These are phyloP conservation scores for Calocybe gambosa DNA, from an alignment of 1,284 basidiomycete genomes.

Conservation along the genomic window DNA sequence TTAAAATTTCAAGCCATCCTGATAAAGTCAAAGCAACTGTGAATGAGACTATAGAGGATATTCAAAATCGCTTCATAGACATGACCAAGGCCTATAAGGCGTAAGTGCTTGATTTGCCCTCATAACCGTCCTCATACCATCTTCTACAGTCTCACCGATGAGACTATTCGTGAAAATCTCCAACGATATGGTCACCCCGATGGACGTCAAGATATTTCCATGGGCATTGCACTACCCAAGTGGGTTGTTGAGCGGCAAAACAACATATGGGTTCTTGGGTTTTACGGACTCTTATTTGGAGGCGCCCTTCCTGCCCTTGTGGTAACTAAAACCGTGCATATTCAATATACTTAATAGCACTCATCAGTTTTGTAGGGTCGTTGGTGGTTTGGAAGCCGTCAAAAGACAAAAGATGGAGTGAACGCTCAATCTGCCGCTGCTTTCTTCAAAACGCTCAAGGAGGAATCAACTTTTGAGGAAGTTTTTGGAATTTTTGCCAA, in stretches of 20 bases:
- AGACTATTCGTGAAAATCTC: conserved; percentile 88
- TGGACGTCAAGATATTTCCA: conserved; percentile 89
- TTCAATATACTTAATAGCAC: background rate
- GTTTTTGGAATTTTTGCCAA: conserved; percentile 73
- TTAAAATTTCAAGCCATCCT: conserved; percentile 67
- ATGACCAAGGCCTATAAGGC: conserved; percentile 99
- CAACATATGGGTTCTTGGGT: conserved; percentile 84
- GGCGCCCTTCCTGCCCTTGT: conserved; percentile 84
- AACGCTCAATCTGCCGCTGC: conserved; percentile 78
- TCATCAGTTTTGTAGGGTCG: conserved; percentile 48
- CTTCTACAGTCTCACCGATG: conserved; percentile 76
- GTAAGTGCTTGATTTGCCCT: conserved; percentile 32
- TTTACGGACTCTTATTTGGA: conserved; percentile 87
- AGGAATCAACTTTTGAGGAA: conserved; percentile 73
- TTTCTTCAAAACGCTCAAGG: conserved; percentile 86
- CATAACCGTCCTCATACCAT: background rate
- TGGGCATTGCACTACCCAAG: conserved; percentile 93
- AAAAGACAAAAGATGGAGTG: conserved; percentile 91
- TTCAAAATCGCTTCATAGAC: conserved; percentile 85
- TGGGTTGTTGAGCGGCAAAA: conserved; percentile 95
- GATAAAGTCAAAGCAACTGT: conserved; percentile 87
- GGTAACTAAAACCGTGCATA: conserved; percentile 33
- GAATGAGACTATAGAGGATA: conserved; percentile 88
- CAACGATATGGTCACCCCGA: conserved; percentile 94
- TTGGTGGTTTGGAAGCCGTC: conserved; percentile 97